Conservation (phyloP, 2,329 filamentous ascomycete genomes). For the Pestalotiopsis sp. region DNA sequence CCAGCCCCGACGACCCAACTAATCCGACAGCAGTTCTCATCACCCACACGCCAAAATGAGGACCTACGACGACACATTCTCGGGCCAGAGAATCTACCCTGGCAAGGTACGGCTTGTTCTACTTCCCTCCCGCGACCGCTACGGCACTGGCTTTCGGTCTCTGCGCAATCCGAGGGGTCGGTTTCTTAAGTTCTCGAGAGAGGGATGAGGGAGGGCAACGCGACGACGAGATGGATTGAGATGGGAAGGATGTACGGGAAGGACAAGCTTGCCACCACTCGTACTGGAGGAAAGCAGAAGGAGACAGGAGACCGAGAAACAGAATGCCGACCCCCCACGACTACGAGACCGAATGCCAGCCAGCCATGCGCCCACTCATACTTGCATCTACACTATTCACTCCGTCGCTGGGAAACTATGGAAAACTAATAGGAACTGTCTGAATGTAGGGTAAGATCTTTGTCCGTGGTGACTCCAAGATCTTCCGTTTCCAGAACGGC, state of each 20-base stretch:
- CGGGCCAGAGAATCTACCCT: conserved; percentile 69
- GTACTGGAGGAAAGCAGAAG: background rate
- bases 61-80: conserved; percentile 69
- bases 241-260: background rate
- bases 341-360: background rate
- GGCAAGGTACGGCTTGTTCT: conserved; percentile 59
- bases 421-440: conserved; percentile 15
- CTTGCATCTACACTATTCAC: background rate
- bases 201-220: background rate
- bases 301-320: background rate
- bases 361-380: background rate
- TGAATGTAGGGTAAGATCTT: conserved; percentile 91
- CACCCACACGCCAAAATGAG: conserved; percentile 57
- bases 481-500: conserved; percentile 99
- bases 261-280: background rate
- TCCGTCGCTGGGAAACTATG: background rate
- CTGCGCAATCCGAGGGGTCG: conserved; percentile 5
- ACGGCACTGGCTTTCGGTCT: background rate
- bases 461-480: conserved; percentile 99
- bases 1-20: conserved; percentile 32
- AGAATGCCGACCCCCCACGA: conserved; percentile 1
- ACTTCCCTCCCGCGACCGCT: conserved; percentile 14
- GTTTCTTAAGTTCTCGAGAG: conserved; percentile 8
- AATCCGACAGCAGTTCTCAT: conserved; percentile 37
- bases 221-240: background rate